Evolutionary conservation across 2,329 filamentous ascomycete species (phyloP).

Genomic region (Chaetomiaceae sp.): DNA sequence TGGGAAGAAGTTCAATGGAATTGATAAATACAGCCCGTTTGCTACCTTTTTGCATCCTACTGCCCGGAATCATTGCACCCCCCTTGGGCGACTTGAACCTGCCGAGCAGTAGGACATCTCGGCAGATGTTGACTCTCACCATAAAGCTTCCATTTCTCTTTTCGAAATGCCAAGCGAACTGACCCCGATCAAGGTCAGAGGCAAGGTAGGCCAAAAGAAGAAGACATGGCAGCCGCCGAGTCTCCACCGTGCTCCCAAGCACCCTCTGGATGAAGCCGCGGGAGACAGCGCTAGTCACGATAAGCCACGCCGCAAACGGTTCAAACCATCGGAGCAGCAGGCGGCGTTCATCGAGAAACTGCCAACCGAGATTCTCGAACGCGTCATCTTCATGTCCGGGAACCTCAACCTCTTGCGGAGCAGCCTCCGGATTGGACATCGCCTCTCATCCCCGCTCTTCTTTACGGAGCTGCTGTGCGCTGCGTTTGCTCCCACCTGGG

Average conservation of each 20-base stretch:
- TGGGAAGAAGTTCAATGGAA: no score
- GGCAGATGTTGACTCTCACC: neutral
- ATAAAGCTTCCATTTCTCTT: neutral
- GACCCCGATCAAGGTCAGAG: slow-evolving; percentile 46
- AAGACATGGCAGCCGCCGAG: slow-evolving; percentile 17
- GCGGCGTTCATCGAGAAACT: slow-evolving; percentile 34
- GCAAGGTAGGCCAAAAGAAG: slow-evolving; percentile 34
- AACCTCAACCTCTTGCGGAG: slow-evolving; percentile 46
- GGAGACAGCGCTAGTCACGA: neutral
- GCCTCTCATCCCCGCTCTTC: slow-evolving; percentile 40
- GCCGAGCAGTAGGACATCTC: neutral
- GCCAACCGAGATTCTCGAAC: slow-evolving; percentile 51
- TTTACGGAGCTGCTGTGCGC: slow-evolving; percentile 33
- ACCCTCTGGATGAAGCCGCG: slow-evolving; percentile 7
- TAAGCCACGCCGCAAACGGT: neutral
- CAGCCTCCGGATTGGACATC: slow-evolving; percentile 41
- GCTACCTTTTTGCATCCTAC: no score
- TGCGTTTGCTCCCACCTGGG: slow-evolving; percentile 41
- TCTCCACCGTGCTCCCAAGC: slow-evolving; percentile 14
- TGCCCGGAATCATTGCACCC: no score
- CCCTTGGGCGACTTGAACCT: no score
- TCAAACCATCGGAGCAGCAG: slow-evolving; percentile 23
- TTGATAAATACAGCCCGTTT: no score
- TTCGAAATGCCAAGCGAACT: slow-evolving; percentile 37
- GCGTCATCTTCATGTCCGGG: slow-evolving; percentile 47